Base-by-base conservation (phyloP, 345 rosid species). In the Gossypium rotundifolium region DNA sequence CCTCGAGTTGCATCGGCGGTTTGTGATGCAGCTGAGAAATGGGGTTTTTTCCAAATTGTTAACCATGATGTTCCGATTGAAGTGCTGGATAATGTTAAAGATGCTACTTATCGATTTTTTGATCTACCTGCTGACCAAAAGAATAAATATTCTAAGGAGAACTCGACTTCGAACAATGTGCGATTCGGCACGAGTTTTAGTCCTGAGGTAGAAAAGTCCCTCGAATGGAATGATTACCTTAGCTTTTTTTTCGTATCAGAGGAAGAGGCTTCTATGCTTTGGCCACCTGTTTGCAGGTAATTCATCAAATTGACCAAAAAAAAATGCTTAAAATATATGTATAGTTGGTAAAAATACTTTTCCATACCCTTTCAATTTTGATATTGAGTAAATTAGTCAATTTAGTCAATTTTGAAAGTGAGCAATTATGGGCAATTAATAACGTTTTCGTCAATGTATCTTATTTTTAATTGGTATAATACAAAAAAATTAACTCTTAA, bases 211-310 rank as follows among this genome's bases (percentile, higher is more conserved):
- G 86, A 33, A 33, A 33, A 33, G 40, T 33, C 40, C 6, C 40
- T 33, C 7, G 40, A 33, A 5, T 33, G 40, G 84, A 81, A 81
- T 66, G 87, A 84, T 65, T 84, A 60, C 25, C 81, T 77, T 3
- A 81, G 87, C 61, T 77, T 76, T 55, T 69, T 81, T 60, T 81
- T 79, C 22, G 81, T 76, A 18, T 76, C 80, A 0, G 78, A 76
- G 7, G 82, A 77, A 4, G 81, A 76, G 38, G 79, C 81, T 79
- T 55, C 76, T n/a, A 71, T 83, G 7, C 16, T 77, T 17, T 74
- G 83, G 81, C 84, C 83, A 54, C 46, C 77, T 70, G 80, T 38
- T 27, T 84, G 86, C 85, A 83, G 74, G 80, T 78, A 70, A 22
- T 33, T 33, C 7, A 33, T 49, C 53, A 49, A 55, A 18, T 55